These are phyloP conservation scores for Linum tenue DNA, from an alignment of 345 rosid genomes.

Conservation along the genomic window DNA sequence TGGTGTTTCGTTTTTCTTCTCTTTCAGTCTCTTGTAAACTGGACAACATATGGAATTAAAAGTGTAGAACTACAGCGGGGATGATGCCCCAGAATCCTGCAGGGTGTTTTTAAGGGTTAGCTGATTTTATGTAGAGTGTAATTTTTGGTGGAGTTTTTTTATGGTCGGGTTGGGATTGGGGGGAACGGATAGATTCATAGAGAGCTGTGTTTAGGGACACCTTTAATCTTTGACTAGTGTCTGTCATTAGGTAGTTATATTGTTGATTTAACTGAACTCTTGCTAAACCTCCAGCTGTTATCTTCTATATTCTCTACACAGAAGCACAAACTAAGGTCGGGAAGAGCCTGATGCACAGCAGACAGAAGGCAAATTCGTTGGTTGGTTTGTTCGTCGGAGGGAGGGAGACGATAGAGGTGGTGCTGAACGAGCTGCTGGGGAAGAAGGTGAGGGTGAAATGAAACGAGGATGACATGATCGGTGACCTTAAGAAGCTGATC, in stretches of 20 bases:
- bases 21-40: background rate
- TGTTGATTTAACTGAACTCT: too few species aligned
- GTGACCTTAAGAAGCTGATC: background rate
- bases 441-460: constrained; percentile 1
- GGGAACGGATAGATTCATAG: too few species aligned
- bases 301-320: too few species aligned
- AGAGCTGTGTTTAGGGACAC: background rate
- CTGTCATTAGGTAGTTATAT: too few species aligned
- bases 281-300: too few species aligned
- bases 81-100: background rate
- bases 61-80: background rate
- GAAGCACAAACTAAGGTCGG: too few species aligned
- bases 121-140: background rate
- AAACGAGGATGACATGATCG: background rate
- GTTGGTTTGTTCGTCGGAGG: too few species aligned
- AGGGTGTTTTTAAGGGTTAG: background rate
- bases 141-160: background rate
- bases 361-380: too few species aligned
- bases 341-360: too few species aligned
- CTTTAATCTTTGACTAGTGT: too few species aligned
- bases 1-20: background rate
- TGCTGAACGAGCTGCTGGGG: background rate
- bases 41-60: too few species aligned
- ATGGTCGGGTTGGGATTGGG: background rate
- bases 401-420: too few species aligned